Evolutionary conservation across 2,329 filamentous ascomycete species (phyloP).

Genomic region (Leptodontidium sp.): DNA sequence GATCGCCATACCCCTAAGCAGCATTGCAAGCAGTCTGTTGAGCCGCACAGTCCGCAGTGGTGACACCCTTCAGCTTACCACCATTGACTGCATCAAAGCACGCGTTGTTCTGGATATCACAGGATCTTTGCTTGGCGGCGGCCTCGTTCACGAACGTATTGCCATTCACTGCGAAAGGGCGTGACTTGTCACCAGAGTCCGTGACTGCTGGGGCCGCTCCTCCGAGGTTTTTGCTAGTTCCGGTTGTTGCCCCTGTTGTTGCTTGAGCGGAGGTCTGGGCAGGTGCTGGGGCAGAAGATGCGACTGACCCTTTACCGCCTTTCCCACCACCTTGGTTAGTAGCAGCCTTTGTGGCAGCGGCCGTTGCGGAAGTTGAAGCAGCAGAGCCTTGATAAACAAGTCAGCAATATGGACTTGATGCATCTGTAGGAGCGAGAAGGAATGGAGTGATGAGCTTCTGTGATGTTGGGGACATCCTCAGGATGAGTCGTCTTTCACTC

Average conservation of each 20-base stretch:
- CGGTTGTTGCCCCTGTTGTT: slow-evolving; percentile 46
- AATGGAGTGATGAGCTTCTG: slow-evolving; percentile 1
- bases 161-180: slow-evolving; percentile 62
- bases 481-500: neutral
- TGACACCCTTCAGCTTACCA: slow-evolving; percentile 51
- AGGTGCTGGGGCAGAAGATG: neutral
- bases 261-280: slow-evolving; percentile 35
- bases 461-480: slow-evolving; percentile 9
- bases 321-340: neutral
- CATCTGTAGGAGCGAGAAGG: no score
- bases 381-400: slow-evolving; percentile 5
- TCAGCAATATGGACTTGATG: neutral
- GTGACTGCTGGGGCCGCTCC: slow-evolving; percentile 59
- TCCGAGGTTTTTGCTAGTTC: slow-evolving; percentile 48
- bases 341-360: slow-evolving; percentile 11
- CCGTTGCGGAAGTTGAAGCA: neutral
- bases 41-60: slow-evolving; percentile 56
- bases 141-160: slow-evolving; percentile 62
- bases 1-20: neutral
- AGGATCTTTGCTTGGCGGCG: slow-evolving; percentile 64
- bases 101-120: slow-evolving; percentile 67
- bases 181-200: slow-evolving; percentile 50
- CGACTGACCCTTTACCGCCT: neutral
- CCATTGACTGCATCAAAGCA: slow-evolving; percentile 64
- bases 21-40: slow-evolving; percentile 50